A percentile compares a stretch with the other conserved stretches of the same genome.
phyloP scores from a whole-genome alignment of 2,329 filamentous ascomycete genomes.

The Monosporascus sp. region DNA sequence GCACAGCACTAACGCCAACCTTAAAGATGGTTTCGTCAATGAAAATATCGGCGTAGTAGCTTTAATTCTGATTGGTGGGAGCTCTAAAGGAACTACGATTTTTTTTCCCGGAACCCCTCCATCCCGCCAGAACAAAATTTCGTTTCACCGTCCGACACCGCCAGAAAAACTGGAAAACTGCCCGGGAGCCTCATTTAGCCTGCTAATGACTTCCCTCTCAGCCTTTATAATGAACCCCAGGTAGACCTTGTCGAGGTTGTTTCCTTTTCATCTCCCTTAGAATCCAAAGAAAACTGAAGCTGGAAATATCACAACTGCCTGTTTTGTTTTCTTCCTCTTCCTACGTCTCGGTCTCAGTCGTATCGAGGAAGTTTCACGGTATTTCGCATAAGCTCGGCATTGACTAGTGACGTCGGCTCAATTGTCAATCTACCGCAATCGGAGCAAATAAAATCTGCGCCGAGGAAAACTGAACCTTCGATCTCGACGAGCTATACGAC shows the following conservation, averaged over 20 bases:
- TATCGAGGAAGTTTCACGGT: background rate
- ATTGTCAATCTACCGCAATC: constrained; percentile 9
- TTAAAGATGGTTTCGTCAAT: too few species aligned
- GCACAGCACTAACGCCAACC: too few species aligned
- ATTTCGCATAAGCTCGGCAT: background rate
- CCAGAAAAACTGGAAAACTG: background rate
- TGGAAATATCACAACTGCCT: background rate
- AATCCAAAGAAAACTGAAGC: background rate
- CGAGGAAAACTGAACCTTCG: background rate
- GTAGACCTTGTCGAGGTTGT: background rate
- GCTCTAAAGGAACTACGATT: too few species aligned
- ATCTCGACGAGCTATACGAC: too few species aligned
- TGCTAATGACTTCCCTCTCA: background rate
- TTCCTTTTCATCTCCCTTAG: background rate
- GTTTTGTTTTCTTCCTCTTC: background rate
- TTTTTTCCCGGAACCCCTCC: background rate
- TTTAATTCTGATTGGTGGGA: too few species aligned
- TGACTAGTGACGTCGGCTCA: background rate
- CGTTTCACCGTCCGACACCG: background rate
- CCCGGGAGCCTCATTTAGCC: background rate
- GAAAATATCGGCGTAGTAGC: too few species aligned
- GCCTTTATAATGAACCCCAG: background rate
- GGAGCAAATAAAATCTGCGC: constrained; percentile 11
- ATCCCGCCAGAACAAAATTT: too few species aligned
- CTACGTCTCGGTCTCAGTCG: background rate